Conservation (phyloP, 2,329 filamentous ascomycete genomes). For the Talaromyces funiculosus region DNA sequence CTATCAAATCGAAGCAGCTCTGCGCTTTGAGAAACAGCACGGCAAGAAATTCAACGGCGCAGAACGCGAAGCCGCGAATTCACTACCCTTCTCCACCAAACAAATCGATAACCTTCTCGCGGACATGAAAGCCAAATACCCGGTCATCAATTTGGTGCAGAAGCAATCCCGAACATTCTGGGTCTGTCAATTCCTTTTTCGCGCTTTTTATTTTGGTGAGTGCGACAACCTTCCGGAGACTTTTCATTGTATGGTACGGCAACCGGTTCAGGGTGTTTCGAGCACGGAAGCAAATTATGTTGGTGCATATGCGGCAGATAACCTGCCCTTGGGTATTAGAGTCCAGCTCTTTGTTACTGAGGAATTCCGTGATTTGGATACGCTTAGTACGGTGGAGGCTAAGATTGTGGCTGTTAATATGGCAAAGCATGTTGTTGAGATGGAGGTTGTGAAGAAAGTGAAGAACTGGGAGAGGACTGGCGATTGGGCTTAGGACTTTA, state of each 20-base stretch:
- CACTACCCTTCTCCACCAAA: conserved; percentile 47
- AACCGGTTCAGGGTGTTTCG: conserved; percentile 19
- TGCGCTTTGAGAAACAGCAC: conserved; percentile 50
- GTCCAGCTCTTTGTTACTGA: conserved; percentile 26
- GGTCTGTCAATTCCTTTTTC: conserved; percentile 50
- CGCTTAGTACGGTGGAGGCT: conserved; percentile 32
- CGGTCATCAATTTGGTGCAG: conserved; percentile 36
- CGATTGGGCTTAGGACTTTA: conserved; percentile 10
- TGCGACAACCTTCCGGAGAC: conserved; percentile 43
- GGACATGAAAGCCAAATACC: conserved; percentile 39
- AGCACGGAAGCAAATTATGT: conserved; percentile 20
- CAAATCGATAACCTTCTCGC: conserved; percentile 47
- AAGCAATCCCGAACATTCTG: conserved; percentile 41
- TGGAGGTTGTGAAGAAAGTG: conserved; percentile 30
- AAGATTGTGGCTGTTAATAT: conserved; percentile 31
- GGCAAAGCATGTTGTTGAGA: conserved; percentile 25
- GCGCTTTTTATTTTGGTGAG: conserved; percentile 53
- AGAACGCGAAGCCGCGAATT: conserved; percentile 19
- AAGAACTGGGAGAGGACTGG: conserved; percentile 26
- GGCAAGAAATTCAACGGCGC: conserved; percentile 37
- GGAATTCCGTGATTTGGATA: conserved; percentile 22
- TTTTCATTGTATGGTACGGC: conserved; percentile 35
- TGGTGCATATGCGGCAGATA: conserved; percentile 23
- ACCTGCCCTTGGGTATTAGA: conserved; percentile 28
- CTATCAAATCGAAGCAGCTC: conserved; percentile 59